Percentiles rank a stretch among this genome's conserved stretches.
These are phyloP conservation scores for Botryotinia globosa DNA, from an alignment of 2,329 filamentous ascomycete genomes.

Conservation along the genomic window DNA sequence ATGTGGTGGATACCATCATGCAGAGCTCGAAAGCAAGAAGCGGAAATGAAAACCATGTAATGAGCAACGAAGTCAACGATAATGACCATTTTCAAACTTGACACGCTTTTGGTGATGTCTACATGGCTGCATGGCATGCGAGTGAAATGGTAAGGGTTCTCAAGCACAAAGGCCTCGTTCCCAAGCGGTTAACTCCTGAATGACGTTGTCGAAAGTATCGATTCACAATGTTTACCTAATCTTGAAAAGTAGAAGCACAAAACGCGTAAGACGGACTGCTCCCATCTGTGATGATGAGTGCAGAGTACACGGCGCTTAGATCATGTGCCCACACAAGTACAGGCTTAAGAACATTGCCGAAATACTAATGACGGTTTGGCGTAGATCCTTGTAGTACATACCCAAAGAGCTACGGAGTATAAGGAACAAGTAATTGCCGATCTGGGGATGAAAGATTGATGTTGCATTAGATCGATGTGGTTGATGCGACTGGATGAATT, in stretches of 20 bases:
- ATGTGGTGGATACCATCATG: not conserved
- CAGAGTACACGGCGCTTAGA: not conserved
- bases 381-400: not conserved
- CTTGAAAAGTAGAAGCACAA: not conserved
- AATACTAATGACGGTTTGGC: not conserved
- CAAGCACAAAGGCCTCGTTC: not conserved
- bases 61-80: not conserved
- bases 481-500: conserved; percentile 5
- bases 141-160: not conserved
- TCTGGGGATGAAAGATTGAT: not conserved
- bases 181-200: not conserved
- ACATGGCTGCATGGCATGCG: not conserved
- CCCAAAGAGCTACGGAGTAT: not conserved
- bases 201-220: too few species aligned
- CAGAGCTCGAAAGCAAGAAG: not conserved
- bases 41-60: not conserved
- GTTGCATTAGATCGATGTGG: not conserved
- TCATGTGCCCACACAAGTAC: not conserved
- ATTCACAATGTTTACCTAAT: not conserved
- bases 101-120: not conserved
- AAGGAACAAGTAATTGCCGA: not conserved
- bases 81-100: not conserved
- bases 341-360: not conserved
- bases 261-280: not conserved
- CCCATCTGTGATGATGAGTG: not conserved